Base-by-base conservation (phyloP, 1,284 basidiomycete genomes). In the Irpex sp. region DNA sequence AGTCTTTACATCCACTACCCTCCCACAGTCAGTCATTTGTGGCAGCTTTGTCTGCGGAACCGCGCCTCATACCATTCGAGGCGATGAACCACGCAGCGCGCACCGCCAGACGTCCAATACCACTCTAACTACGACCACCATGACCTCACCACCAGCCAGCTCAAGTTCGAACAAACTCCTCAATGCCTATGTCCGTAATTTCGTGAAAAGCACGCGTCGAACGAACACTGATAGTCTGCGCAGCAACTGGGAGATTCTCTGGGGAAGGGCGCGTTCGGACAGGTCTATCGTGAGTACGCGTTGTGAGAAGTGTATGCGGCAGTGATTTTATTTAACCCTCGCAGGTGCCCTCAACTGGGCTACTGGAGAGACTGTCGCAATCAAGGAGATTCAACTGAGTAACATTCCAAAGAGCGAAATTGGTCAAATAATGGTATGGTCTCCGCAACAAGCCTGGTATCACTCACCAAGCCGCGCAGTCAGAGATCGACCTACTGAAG, bases 401-500 rank as follows among this genome's bases (percentile, higher is more conserved):
- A 94, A 94, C 73, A 96, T 99, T 62, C 93, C 96, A 1, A 92
- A 93, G 72, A 86, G 88, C 56, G 93, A 97, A 72, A 83, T 98
- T 57, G 90, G 92, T 19, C 95, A 98, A 75, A 98, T 99, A 72
- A 98, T 98, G 96, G 94, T 93, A 69, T 67, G 85, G 33, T 52
- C 28, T 78, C 42, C 58, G 3, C 9, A 23, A 39, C 16, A 56
- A 6, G 4, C 1, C 9, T 9, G 28, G 10, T 52, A 16, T 5
- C 12, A 35, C 57, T 60, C 18, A 65, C 61, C 63, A 53, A 45
- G 35, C 48, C 61, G 51, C 42, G 33, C 69, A 96, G 93, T 94
- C 91, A 64, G 96, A 99, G 79, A 99, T 99, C 69, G 94, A 98
- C 75, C 79, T 99, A 62, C 84, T 99, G 67, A 98, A 98, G 83